A percentile compares a stretch with the other conserved stretches of the same genome.
Conservation (phyloP, 306 rosid species). For the Rubus parviflorus region DNA sequence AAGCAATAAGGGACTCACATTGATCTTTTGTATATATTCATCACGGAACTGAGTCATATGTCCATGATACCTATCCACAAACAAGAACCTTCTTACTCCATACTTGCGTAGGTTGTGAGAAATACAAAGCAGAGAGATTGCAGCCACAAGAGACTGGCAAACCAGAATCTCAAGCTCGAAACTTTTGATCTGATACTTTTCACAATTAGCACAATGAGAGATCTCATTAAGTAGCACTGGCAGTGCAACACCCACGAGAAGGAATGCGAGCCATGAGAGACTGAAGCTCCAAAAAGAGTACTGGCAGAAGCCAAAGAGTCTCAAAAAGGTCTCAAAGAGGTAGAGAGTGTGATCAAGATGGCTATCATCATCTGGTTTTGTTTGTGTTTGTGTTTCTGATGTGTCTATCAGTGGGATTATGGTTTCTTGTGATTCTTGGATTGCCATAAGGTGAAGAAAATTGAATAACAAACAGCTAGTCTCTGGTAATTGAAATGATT, state of each 20-base stretch:
- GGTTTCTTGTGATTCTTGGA: slow-evolving; percentile 3
- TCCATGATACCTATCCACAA: slow-evolving; percentile 41
- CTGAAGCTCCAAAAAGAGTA: slow-evolving; percentile 29
- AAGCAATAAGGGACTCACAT: slow-evolving; percentile 22
- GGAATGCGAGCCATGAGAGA: slow-evolving; percentile 44
- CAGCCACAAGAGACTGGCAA: slow-evolving; percentile 41
- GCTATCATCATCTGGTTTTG: slow-evolving; percentile 13
- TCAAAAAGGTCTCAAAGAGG: slow-evolving; percentile 31
- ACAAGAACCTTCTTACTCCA: slow-evolving; percentile 45
- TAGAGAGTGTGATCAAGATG: slow-evolving; percentile 25
- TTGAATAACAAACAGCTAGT: background rate
- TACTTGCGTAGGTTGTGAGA: slow-evolving; percentile 50
- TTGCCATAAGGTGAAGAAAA: slow-evolving; percentile 9
- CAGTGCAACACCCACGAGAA: slow-evolving; percentile 36
- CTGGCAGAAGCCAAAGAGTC: slow-evolving; percentile 39
- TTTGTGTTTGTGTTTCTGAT: slow-evolving; percentile 3
- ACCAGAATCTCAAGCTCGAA: slow-evolving; percentile 43
- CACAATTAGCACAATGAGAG: slow-evolving; percentile 27
- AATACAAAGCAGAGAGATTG: slow-evolving; percentile 44
- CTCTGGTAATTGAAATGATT: background rate
- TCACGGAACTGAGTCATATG: slow-evolving; percentile 36
- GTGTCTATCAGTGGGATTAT: slow-evolving; percentile 20
- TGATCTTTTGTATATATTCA: slow-evolving; percentile 38
- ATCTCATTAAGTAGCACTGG: slow-evolving; percentile 23
- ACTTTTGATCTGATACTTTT: slow-evolving; percentile 39